Conservation (phyloP, 345 rosid species). For the Lepidium aucheri region DNA sequence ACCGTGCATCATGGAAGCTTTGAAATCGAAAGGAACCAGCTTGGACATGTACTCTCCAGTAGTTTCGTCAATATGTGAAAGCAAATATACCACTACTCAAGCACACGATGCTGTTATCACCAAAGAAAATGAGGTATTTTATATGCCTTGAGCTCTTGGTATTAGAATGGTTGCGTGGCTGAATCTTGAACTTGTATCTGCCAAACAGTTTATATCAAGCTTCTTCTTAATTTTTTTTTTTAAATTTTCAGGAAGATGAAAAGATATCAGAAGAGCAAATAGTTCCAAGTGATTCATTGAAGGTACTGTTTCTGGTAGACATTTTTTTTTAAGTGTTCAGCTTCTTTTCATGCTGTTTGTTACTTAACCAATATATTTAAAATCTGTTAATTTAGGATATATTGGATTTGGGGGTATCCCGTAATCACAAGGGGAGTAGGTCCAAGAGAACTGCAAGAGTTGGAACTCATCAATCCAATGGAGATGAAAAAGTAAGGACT, state of each 20-base stretch:
- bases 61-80: conserved; percentile 43
- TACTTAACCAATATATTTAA: conserved; percentile 4
- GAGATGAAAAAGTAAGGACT: background rate
- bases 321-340: background rate
- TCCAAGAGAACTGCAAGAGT: conserved; percentile 13
- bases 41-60: conserved; percentile 53
- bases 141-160: background rate
- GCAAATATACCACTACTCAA: conserved; percentile 15
- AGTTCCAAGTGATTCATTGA: conserved; percentile 3
- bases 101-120: conserved; percentile 17
- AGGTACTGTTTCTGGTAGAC: conserved; percentile 16
- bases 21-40: conserved; percentile 32
- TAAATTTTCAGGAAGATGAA: conserved; percentile 19
- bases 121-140: conserved; percentile 40
- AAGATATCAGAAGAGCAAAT: conserved; percentile 4
- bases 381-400: conserved; percentile 21
- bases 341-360: background rate
- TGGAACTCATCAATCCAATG: background rate
- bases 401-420: background rate
- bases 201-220: background rate
- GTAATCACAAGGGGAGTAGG: conserved; percentile 3
- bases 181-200: conserved; percentile 17
- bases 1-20: conserved; percentile 45
- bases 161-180: conserved; percentile 1
- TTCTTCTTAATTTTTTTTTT: background rate